phyloP scores from a whole-genome alignment of 805 yeast species.

The Suhomyces faveliae region DNA sequence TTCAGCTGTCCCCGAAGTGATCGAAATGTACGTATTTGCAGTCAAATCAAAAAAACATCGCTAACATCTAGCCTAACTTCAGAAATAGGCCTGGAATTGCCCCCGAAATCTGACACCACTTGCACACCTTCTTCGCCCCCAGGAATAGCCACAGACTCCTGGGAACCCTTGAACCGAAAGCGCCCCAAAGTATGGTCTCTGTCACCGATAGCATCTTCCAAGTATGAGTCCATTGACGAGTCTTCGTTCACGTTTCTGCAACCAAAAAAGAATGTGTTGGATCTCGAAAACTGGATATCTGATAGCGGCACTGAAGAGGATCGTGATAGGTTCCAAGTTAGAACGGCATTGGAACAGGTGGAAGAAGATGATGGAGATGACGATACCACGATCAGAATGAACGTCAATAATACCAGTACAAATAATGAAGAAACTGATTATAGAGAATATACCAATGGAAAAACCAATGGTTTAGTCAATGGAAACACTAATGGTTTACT shows the following conservation, averaged over 20 bases:
- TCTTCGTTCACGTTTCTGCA: slow-evolving; percentile 18
- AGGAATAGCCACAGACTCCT: not conserved
- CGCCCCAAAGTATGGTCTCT: not conserved
- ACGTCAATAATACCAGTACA: not conserved
- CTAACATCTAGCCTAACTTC: not conserved
- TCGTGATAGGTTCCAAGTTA: not conserved
- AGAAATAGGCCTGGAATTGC: not conserved
- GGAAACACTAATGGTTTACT: too few species aligned
- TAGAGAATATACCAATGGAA: not conserved
- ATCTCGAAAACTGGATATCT: slow-evolving; percentile 23
- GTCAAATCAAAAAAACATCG: slow-evolving; percentile 1
- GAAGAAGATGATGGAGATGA: not conserved
- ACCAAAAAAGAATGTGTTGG: slow-evolving; percentile 8
- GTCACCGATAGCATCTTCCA: slow-evolving; percentile 1
- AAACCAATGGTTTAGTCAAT: not conserved
- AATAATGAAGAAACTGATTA: not conserved
- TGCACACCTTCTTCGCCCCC: slow-evolving; percentile 1
- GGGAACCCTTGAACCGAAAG: not conserved
- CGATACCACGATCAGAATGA: not conserved
- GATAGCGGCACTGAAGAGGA: slow-evolving; percentile 13
- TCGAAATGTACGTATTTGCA: slow-evolving; percentile 21
- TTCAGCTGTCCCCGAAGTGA: slow-evolving; percentile 12
- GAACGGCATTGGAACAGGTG: not conserved
- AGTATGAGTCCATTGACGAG: slow-evolving; percentile 15
- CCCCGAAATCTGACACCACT: not conserved